Evolutionary conservation across 2,329 filamentous ascomycete species (phyloP).

Genomic region (Botryosphaeria agaves): DNA sequence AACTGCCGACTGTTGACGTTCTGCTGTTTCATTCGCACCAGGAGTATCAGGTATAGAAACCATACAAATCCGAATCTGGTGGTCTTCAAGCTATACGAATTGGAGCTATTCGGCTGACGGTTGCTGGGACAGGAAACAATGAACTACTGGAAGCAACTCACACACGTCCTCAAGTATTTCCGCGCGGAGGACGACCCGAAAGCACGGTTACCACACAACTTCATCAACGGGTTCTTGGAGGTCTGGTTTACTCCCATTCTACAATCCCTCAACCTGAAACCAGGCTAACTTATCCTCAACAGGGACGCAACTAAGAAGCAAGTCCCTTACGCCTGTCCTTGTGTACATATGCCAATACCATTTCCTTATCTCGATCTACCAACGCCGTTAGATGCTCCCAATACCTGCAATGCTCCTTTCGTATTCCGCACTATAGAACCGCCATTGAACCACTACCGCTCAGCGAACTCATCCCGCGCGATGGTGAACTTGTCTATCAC

Average conservation of each 20-base stretch:
- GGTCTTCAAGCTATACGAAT: too few species aligned
- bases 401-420: slow-evolving; percentile 17
- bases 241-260: slow-evolving; percentile 35
- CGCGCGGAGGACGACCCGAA: slow-evolving; percentile 67
- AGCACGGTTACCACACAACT: slow-evolving; percentile 64
- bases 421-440: too few species aligned
- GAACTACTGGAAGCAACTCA: slow-evolving; percentile 98
- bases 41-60: slow-evolving; percentile 65
- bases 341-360: slow-evolving; percentile 20
- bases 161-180: slow-evolving; percentile 95
- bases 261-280: too few species aligned
- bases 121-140: slow-evolving; percentile 61
- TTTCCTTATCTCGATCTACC: slow-evolving; percentile 10
- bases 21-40: slow-evolving; percentile 79
- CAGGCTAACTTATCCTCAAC: background rate
- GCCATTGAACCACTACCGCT: too few species aligned
- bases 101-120: background rate
- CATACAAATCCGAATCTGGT: background rate
- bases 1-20: slow-evolving; percentile 76
- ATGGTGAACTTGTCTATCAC: slow-evolving; percentile 76
- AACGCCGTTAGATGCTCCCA: slow-evolving; percentile 7
- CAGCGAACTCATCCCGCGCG: slow-evolving; percentile 42
- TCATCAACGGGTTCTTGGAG: slow-evolving; percentile 92
- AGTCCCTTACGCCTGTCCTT: slow-evolving; percentile 5
- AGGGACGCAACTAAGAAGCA: slow-evolving; percentile 20